These are phyloP conservation scores for Saraca asoca DNA, from an alignment of 331 rosid genomes.

Conservation along the genomic window DNA sequence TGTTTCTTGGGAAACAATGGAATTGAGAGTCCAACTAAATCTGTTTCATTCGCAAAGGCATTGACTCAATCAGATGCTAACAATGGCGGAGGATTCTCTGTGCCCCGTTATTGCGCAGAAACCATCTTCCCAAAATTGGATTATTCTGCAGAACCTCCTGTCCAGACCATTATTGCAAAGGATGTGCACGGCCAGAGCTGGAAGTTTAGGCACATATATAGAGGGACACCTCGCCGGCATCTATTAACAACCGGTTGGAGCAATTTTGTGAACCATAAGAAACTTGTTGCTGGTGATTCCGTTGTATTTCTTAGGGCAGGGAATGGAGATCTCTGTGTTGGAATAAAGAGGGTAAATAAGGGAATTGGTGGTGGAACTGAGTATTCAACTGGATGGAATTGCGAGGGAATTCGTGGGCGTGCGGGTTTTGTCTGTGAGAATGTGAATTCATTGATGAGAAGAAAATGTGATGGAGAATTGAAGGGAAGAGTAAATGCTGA, in stretches of 20 bases:
- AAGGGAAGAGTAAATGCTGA: slow-evolving; percentile 54
- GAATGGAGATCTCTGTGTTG: slow-evolving; percentile 91
- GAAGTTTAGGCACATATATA: slow-evolving; percentile 93
- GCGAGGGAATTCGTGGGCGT: slow-evolving; percentile 6
- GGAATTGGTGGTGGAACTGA: slow-evolving; percentile 76
- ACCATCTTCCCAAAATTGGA: slow-evolving; percentile 87
- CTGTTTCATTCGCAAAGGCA: slow-evolving; percentile 80
- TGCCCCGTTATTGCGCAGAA: slow-evolving; percentile 96
- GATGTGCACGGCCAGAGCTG: slow-evolving; percentile 89
- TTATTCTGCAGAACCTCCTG: slow-evolving; percentile 81
- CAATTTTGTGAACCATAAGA: slow-evolving; percentile 87
- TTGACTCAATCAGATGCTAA: slow-evolving; percentile 96
- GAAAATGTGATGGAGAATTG: slow-evolving; percentile 37
- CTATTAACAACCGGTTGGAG: slow-evolving; percentile 99
- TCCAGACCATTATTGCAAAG: slow-evolving; percentile 77
- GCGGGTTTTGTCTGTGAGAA: slow-evolving; percentile 44
- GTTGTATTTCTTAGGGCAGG: slow-evolving; percentile 81
- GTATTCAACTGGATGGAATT: slow-evolving; percentile 41
- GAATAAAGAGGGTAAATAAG: slow-evolving; percentile 89
- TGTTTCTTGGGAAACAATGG: slow-evolving; percentile 37
- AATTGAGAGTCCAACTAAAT: slow-evolving; percentile 55
- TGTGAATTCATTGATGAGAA: slow-evolving; percentile 33
- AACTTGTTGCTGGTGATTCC: slow-evolving; percentile 96
- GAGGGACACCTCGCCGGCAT: slow-evolving; percentile 98
- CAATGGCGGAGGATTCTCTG: slow-evolving; percentile 97